Evolutionary conservation across 1,284 basidiomycete genomes (phyloP), one percentile per base, ranked within the genome.

Genomic region (Athelia psychrophila): DNA sequence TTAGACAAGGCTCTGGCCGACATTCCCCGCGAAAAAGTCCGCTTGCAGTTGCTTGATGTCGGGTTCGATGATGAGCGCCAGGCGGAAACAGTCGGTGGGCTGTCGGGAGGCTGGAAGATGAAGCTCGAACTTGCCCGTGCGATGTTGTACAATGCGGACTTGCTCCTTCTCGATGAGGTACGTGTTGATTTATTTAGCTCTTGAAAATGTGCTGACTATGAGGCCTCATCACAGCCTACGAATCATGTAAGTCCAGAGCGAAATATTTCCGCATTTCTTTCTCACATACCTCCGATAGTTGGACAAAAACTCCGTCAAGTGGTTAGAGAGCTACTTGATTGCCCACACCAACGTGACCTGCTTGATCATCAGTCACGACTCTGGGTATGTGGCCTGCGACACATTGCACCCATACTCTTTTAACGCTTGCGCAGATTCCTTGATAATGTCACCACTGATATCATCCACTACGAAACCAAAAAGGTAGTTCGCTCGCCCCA

Each of bases 31-130:
- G 73, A 79, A 44, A 88, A 88, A 72, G 89, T 97, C 61, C 77
- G 84, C 51, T 80, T 80, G 27, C 91, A 93, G 68, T 79, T 98
- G 16, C 61, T 79, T 16, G 91, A 91, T 60, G 93, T 97, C 54
- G 96, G 97, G 46, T 99, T 99, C 67, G 90, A 95, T 60, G 90
- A 93, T 57, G 82, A 79, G 53, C 82, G 94, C 56, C 95, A 98
- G 72, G 71, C 80, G 38, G 91, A 96, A 64, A 76, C 84, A 44
- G 95, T 98, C 55, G 91, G 90, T 47, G 91, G 93, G 50, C 77
- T 98, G 54, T 98, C 95, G 19, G 97, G 97, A 69, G 96, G 97
- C 49, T 99, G 96, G 96, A 99, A 99, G 79, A 99, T 99, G 96
- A 93, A 94, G 77, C 83, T 94, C 56, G 96, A 90, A 75, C 82